Evolutionary conservation across 768 basidiomycete species (phyloP).

Genomic region (Pluteus cervinus): DNA sequence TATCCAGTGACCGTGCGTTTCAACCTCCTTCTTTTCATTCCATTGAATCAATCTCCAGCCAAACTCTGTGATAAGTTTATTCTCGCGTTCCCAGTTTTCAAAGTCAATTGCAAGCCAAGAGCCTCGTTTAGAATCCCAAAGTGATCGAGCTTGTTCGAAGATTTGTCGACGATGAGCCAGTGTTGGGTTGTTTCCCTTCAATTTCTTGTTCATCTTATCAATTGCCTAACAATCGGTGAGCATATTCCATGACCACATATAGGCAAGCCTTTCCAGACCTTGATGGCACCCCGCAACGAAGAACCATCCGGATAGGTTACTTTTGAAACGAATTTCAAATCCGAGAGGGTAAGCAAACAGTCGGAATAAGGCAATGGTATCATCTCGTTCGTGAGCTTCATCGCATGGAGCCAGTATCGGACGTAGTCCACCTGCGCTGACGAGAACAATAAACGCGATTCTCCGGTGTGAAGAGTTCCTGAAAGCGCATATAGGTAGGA

Average conservation of each 20-base stretch:
- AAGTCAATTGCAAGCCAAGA: constrained; percentile 79
- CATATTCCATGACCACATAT: background rate
- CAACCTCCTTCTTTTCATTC: constrained; percentile 42
- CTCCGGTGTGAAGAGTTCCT: constrained; percentile 68
- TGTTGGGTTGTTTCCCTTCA: constrained; percentile 56
- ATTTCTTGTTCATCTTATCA: constrained; percentile 73
- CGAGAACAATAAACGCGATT: constrained; percentile 76
- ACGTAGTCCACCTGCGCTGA: constrained; percentile 82
- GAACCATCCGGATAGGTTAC: constrained; percentile 48
- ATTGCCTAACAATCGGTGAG: constrained; percentile 43
- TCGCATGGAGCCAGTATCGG: constrained; percentile 77
- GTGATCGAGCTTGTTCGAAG: constrained; percentile 63
- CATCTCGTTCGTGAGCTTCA: constrained; percentile 54
- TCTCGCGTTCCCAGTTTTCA: constrained; percentile 79
- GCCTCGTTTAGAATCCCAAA: constrained; percentile 59
- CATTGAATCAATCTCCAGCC: constrained; percentile 67
- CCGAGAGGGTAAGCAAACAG: constrained; percentile 57
- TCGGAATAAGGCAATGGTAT: constrained; percentile 77
- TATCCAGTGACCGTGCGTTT: constrained; percentile 53
- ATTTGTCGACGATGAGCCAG: constrained; percentile 50
- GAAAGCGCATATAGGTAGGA: background rate
- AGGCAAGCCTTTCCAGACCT: constrained; percentile 30
- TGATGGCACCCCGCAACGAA: constrained; percentile 52
- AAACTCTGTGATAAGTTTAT: constrained; percentile 71
- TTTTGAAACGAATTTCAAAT: constrained; percentile 53